phyloP scores from a whole-genome alignment of 306 rosid genomes.

The Fragaria vesca region DNA sequence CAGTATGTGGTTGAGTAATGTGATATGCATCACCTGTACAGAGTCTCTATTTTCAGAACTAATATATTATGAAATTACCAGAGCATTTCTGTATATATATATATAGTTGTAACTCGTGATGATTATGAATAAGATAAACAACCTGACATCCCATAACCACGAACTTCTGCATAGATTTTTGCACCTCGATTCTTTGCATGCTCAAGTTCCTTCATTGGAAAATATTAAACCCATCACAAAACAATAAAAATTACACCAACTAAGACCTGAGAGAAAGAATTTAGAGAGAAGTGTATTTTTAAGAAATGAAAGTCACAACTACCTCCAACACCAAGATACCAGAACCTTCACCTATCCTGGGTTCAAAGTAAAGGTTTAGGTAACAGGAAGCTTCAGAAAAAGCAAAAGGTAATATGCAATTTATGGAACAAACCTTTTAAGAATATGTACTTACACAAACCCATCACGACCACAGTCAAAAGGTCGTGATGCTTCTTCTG shows the following conservation, averaged over 20 bases:
- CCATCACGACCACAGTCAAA: conserved; percentile 90
- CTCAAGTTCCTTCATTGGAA: conserved; percentile 64
- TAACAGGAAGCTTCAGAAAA: conserved; percentile 23
- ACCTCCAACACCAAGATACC: conserved; percentile 92
- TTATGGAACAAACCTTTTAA: conserved; percentile 9
- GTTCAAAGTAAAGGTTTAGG: conserved; percentile 28
- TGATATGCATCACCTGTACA: conserved; percentile 84
- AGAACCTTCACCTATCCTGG: conserved; percentile 91
- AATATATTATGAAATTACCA: conserved; percentile 7
- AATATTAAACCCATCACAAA: conserved; percentile 19
- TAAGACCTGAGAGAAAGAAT: not conserved
- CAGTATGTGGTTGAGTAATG: conserved; percentile 85
- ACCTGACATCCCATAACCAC: conserved; percentile 98
- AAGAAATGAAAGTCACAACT: conserved; percentile 30
- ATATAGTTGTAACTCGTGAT: not conserved
- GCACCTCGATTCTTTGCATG: conserved; percentile 86
- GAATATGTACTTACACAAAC: conserved; percentile 68
- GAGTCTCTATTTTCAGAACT: conserved; percentile 26
- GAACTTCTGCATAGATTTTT: conserved; percentile 83
- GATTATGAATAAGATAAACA: conserved; percentile 12
- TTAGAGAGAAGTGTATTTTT: not conserved
- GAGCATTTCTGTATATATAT: conserved; percentile 11
- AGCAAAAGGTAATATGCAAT: not conserved
- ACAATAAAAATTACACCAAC: conserved; percentile 18
- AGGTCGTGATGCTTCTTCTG: conserved; percentile 85